Percentiles rank a stretch among this genome's conserved stretches.
Conservation (phyloP, 2,329 filamentous ascomycete species). For the Trichoderma sp. region DNA sequence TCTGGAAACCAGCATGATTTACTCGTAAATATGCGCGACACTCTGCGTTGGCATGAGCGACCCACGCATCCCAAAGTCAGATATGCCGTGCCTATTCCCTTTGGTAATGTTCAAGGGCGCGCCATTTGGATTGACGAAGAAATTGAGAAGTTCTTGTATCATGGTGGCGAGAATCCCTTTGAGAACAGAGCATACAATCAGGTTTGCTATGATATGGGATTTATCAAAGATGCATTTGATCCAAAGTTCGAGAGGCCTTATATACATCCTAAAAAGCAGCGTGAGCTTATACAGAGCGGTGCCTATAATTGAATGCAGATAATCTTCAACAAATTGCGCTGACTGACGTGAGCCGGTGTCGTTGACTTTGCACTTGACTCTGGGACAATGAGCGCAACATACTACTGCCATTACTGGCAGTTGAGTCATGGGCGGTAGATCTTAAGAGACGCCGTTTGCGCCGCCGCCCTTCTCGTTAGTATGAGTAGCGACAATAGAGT, state of each 20-base stretch:
- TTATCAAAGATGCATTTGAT: background rate
- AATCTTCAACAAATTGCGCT: background rate
- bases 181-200: background rate
- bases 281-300: background rate
- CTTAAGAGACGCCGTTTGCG: background rate
- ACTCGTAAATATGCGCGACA: background rate
- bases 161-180: background rate
- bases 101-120: background rate
- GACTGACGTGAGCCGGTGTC: too few species aligned
- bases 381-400: background rate
- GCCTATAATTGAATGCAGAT: background rate
- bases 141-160: background rate
- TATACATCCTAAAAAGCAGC: background rate
- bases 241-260: background rate
- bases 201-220: background rate
- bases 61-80: background rate
- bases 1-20: background rate
- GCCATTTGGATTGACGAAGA: conserved; percentile 8
- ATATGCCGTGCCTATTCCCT: background rate
- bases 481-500: background rate
- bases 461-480: background rate
- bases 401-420: background rate
- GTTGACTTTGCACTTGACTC: background rate
- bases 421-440: background rate
- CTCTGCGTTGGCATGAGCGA: conserved; percentile 8